Evolutionary conservation across 2,329 filamentous ascomycete genomes (phyloP).

Genomic region (Onygenales sp.): DNA sequence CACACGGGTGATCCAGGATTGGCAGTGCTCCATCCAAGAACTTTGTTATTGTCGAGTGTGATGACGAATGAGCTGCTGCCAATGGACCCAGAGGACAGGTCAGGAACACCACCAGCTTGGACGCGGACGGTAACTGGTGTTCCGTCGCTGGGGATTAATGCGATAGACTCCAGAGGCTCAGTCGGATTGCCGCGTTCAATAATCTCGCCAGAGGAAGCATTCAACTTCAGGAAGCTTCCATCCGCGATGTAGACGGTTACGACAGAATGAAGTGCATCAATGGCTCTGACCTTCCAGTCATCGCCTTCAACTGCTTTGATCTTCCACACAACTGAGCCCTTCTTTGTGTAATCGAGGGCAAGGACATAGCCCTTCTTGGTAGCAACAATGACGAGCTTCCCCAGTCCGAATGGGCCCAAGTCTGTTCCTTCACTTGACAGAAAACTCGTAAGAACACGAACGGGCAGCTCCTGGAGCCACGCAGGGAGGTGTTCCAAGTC

Average conservation of each 20-base stretch:
- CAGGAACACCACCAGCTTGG: conserved; percentile 24
- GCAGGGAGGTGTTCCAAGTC: conserved; percentile 66
- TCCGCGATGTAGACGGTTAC: conserved; percentile 51
- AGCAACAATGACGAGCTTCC: conserved; percentile 72
- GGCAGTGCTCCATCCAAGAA: conserved; percentile 34
- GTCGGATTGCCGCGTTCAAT: conserved; percentile 21
- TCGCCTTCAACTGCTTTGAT: conserved; percentile 51
- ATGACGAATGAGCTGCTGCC: conserved; percentile 29
- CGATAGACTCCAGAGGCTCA: conserved; percentile 23
- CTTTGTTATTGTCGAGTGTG: conserved; percentile 29
- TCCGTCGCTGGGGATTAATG: conserved; percentile 18
- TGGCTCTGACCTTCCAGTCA: conserved; percentile 58
- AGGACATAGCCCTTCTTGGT: conserved; percentile 72
- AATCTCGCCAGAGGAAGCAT: conserved; percentile 35
- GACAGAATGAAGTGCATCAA: conserved; percentile 52
- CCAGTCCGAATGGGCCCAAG: conserved; percentile 65
- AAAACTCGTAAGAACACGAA: conserved; percentile 56
- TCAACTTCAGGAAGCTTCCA: conserved; percentile 51
- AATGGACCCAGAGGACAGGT: conserved; percentile 19
- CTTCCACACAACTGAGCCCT: conserved; percentile 69
- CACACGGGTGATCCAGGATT: conserved; percentile 46
- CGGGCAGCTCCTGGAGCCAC: conserved; percentile 61
- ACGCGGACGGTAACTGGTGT: conserved; percentile 22
- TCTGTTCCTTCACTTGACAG: conserved; percentile 45
- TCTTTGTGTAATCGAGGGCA: conserved; percentile 65